phyloP scores from a whole-genome alignment of 2,329 filamentous ascomycete species.

The Rhynchosporium agropyri region DNA sequence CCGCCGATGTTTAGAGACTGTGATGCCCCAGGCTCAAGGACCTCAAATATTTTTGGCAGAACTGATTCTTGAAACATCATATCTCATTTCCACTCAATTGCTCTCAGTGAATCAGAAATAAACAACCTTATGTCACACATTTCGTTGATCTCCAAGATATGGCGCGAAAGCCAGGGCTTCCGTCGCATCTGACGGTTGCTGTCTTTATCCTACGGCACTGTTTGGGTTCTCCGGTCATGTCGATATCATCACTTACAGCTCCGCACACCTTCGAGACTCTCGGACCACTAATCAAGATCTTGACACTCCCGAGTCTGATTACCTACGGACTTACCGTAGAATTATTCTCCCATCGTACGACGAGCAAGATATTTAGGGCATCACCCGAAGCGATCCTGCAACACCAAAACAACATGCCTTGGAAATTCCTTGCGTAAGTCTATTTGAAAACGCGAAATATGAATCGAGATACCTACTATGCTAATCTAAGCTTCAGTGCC shows the following conservation, averaged over 20 bases:
- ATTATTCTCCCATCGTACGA: neutral
- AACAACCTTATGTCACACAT: neutral
- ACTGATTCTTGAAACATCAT: neutral
- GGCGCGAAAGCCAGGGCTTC: no score
- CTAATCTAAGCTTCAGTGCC: no score
- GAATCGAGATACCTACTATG: no score
- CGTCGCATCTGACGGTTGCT: no score
- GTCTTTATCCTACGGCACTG: no score
- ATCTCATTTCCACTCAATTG: neutral
- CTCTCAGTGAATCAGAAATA: neutral
- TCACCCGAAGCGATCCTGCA: neutral
- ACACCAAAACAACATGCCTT: neutral
- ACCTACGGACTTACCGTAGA: neutral
- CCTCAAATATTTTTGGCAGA: neutral
- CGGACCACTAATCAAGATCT: neutral
- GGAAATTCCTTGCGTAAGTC: neutral
- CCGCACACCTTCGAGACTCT: neutral
- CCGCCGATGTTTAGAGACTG: neutral
- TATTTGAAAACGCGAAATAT: neutral
- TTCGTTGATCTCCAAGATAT: neutral
- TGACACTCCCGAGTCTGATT: neutral
- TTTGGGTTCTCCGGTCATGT: no score
- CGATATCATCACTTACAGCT: neutral
- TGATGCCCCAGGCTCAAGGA: slow-evolving; percentile 6
- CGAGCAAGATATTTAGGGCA: no score